Evolutionary conservation across 352 stramenopile genomes (phyloP).

Genomic region (Aphanomyces cochlioides): DNA sequence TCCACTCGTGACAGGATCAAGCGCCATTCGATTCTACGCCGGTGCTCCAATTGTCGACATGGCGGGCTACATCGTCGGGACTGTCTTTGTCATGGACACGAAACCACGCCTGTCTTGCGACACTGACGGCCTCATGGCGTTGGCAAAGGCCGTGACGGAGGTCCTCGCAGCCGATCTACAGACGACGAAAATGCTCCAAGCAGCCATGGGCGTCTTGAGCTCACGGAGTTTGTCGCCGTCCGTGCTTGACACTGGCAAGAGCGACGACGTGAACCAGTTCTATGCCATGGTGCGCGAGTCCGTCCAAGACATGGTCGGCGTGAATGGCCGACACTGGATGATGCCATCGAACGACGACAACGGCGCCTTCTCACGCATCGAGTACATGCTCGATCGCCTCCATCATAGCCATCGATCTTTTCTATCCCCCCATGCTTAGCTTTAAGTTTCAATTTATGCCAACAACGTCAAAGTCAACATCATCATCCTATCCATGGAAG

Average conservation of each 20-base stretch:
- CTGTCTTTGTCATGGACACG: constrained; percentile 23
- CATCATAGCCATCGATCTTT: no score
- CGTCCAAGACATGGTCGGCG: neutral
- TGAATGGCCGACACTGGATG: no score
- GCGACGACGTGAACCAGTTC: neutral
- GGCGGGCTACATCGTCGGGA: neutral
- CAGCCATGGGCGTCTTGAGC: neutral
- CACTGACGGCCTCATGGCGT: neutral
- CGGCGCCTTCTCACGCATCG: no score
- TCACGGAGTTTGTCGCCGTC: no score
- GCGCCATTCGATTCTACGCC: constrained; percentile 51
- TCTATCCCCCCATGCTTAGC: no score
- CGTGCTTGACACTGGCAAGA: neutral
- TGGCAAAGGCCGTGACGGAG: neutral
- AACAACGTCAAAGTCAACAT: no score
- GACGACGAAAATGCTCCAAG: neutral
- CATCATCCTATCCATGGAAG: no score
- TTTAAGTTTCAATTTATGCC: no score
- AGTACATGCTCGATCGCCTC: no score
- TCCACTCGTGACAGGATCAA: constrained; percentile 69
- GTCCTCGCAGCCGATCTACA: neutral
- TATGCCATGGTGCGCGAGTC: neutral
- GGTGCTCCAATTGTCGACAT: neutral
- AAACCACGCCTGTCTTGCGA: neutral
- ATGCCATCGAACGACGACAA: no score